A percentile compares a stretch with the other conserved stretches of the same genome.
Evolutionary conservation across 306 rosid genomes (phyloP).

Genomic region (Prunus campanulata): DNA sequence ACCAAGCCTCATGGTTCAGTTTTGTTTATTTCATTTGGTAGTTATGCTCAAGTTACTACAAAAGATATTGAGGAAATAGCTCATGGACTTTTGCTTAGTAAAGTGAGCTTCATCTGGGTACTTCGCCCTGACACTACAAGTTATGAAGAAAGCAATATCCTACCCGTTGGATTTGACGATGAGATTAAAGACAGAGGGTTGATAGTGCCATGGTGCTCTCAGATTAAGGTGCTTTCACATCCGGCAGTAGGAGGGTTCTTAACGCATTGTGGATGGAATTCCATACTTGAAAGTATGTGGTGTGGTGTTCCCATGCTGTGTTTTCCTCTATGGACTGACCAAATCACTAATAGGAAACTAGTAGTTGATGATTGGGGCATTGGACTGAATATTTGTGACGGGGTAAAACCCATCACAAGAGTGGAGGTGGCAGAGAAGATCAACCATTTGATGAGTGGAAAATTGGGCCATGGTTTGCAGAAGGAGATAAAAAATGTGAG

Average conservation of each 20-base stretch:
- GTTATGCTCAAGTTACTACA: neutral
- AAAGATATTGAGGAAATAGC: conserved; percentile 25
- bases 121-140: conserved; percentile 18
- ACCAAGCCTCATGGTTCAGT: conserved; percentile 27
- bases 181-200: conserved; percentile 17
- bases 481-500: conserved; percentile 3
- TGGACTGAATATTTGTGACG: conserved; percentile 32
- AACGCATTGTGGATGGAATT: conserved; percentile 41
- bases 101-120: conserved; percentile 27
- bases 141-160: neutral
- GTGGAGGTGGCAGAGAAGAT: conserved; percentile 27
- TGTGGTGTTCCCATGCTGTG: conserved; percentile 30
- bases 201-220: conserved; percentile 31
- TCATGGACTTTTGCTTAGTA: conserved; percentile 18
- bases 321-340: conserved; percentile 23
- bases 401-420: conserved; percentile 10
- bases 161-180: conserved; percentile 22
- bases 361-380: conserved; percentile 37
- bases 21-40: conserved; percentile 25
- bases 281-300: conserved; percentile 32
- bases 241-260: conserved; percentile 37
- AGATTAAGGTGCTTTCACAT: conserved; percentile 30
- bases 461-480: conserved; percentile 19
- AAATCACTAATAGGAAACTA: conserved; percentile 33
- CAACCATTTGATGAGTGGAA: conserved; percentile 14